phyloP scores from a whole-genome alignment of 257 asterid genomes.

The Jacaranda copaia region DNA sequence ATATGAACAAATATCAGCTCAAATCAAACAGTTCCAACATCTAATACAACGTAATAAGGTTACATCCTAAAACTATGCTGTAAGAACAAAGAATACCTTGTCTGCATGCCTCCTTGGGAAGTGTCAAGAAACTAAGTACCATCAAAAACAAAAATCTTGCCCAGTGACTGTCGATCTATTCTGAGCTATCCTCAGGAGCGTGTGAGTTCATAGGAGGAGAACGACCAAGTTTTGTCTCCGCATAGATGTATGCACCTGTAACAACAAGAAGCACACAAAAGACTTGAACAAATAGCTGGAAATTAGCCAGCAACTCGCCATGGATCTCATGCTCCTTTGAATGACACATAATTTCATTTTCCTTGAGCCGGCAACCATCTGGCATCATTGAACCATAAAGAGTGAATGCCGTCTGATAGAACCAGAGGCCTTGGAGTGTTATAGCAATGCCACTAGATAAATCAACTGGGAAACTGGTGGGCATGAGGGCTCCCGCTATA shows the following conservation, averaged over 20 bases:
- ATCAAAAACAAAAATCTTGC: background rate
- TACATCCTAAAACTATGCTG: background rate
- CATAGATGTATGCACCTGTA: constrained; percentile 61
- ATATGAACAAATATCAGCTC: background rate
- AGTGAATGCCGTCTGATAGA: constrained; percentile 95
- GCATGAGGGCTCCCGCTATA: constrained; percentile 77
- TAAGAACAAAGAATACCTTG: background rate
- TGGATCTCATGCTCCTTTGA: constrained; percentile 63
- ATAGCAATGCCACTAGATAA: constrained; percentile 72
- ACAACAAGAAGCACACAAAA: constrained; percentile 62
- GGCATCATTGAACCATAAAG: constrained; percentile 98
- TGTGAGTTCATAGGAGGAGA: constrained; percentile 30
- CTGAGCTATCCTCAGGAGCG: constrained; percentile 47
- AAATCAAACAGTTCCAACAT: no score
- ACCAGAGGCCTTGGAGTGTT: constrained; percentile 98
- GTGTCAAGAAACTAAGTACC: constrained; percentile 3
- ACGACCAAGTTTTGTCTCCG: constrained; percentile 48
- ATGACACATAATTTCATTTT: constrained; percentile 54
- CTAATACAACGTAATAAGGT: no score
- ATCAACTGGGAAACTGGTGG: constrained; percentile 81
- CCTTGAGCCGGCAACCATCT: constrained; percentile 69
- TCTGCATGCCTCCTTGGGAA: background rate
- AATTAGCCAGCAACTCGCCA: constrained; percentile 80
- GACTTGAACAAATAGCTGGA: constrained; percentile 72
- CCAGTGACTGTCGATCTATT: background rate